Conservation (phyloP, 169 alveolate genomes). For the Plasmodium chabaudi region DNA sequence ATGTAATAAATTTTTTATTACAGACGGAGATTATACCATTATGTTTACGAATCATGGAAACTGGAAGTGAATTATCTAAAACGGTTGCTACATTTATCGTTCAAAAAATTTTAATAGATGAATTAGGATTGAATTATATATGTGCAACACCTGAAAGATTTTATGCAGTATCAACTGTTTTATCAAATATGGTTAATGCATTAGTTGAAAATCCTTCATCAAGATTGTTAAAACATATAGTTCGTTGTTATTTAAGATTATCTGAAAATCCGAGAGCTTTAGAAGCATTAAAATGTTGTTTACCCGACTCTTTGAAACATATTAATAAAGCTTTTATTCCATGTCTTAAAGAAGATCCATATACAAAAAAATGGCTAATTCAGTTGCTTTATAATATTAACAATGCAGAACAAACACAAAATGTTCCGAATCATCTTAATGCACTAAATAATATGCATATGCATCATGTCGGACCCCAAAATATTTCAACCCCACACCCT, state of each 20-base stretch:
- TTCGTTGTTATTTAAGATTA: slow-evolving; percentile 97
- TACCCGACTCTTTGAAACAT: slow-evolving; percentile 85
- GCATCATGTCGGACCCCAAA: too few species aligned
- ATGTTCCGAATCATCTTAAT: not conserved
- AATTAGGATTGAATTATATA: slow-evolving; percentile 95
- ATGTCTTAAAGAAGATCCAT: slow-evolving; percentile 86
- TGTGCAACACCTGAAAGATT: slow-evolving; percentile 98
- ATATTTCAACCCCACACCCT: too few species aligned
- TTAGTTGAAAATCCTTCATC: slow-evolving; percentile 92
- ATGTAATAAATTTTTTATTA: slow-evolving; percentile 95
- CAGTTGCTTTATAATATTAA: slow-evolving; percentile 84
- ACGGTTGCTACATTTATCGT: slow-evolving; percentile 99
- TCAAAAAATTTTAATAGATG: slow-evolving; percentile 97
- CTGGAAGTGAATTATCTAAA: slow-evolving; percentile 97
- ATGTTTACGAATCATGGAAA: slow-evolving; percentile 99
- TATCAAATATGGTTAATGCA: slow-evolving; percentile 94
- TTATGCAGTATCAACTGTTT: slow-evolving; percentile 96
- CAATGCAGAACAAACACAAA: slow-evolving; percentile 4
- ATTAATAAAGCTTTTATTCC: slow-evolving; percentile 86
- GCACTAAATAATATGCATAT: not conserved
- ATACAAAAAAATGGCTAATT: slow-evolving; percentile 85
- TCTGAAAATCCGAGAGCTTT: slow-evolving; percentile 95
- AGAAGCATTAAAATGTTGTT: slow-evolving; percentile 90
- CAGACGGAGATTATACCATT: slow-evolving; percentile 98
- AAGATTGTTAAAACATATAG: slow-evolving; percentile 96